A percentile compares a stretch with the other conserved stretches of the same genome.
Evolutionary conservation across 192 early-diverging fungal species (phyloP).

Genomic region (Coemansia sp.): DNA sequence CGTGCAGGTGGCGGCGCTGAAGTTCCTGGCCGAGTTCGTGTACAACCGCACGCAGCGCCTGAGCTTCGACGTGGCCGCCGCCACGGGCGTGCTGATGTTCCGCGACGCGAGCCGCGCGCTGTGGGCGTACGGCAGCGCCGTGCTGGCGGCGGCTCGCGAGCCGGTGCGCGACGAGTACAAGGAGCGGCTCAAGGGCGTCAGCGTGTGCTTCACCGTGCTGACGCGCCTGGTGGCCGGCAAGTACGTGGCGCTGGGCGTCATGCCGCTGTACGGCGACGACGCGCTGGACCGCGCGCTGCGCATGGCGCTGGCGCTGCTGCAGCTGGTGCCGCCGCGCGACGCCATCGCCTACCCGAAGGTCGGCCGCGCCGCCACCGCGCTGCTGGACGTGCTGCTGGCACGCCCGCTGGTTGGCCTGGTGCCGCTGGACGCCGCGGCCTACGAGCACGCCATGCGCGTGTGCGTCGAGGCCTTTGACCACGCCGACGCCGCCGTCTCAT

Average conservation of each 20-base stretch:
- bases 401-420: slow-evolving; percentile 64
- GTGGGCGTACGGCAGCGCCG: slow-evolving; percentile 53
- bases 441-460: slow-evolving; percentile 72
- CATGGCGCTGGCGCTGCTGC: slow-evolving; percentile 64
- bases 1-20: slow-evolving; percentile 68
- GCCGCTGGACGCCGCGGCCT: slow-evolving; percentile 51
- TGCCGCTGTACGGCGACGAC: slow-evolving; percentile 79
- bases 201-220: slow-evolving; percentile 70
- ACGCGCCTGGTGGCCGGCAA: slow-evolving; percentile 66
- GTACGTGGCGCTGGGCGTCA: slow-evolving; percentile 90
- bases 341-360: slow-evolving; percentile 62
- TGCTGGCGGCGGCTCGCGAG: slow-evolving; percentile 9
- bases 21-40: slow-evolving; percentile 77
- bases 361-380: slow-evolving; percentile 53
- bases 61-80: slow-evolving; percentile 76
- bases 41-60: slow-evolving; percentile 75
- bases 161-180: slow-evolving; percentile 50
- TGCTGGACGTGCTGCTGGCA: slow-evolving; percentile 67
- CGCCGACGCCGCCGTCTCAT: slow-evolving; percentile 54
- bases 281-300: slow-evolving; percentile 65
- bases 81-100: slow-evolving; percentile 87
- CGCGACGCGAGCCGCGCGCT: slow-evolving; percentile 73
- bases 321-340: slow-evolving; percentile 68
- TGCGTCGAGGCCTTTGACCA: slow-evolving; percentile 67
- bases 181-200: slow-evolving; percentile 70